These are phyloP conservation scores for Fusarium euwallaceae DNA, from an alignment of 2,329 filamentous ascomycete species.

Conservation along the genomic window DNA sequence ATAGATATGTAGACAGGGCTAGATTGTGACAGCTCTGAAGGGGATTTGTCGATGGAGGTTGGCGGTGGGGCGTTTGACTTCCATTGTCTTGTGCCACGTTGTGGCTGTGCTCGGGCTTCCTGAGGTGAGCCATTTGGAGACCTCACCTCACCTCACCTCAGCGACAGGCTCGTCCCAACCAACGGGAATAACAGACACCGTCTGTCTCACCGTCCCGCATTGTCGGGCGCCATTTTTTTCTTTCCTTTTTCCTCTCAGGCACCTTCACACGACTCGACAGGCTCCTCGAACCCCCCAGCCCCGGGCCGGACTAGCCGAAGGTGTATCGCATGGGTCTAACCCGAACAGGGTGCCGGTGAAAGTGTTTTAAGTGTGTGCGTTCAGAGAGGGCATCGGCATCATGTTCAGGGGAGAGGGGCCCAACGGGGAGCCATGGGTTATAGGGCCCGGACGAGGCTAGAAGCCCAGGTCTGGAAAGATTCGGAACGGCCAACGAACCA, in stretches of 20 bases:
- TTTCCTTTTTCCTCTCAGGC: slow-evolving; percentile 2
- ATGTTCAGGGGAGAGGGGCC: slow-evolving; percentile 18
- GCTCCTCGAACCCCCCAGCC: background rate
- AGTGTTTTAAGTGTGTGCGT: slow-evolving; percentile 20
- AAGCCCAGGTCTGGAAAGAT: slow-evolving; percentile 26
- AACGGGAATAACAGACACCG: slow-evolving; percentile 27
- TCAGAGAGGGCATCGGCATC: slow-evolving; percentile 13
- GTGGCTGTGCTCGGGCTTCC: slow-evolving; percentile 30
- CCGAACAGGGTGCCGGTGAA: slow-evolving; percentile 36
- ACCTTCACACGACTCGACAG: slow-evolving; percentile 8
- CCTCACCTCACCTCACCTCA: background rate
- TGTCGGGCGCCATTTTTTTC: slow-evolving; percentile 8
- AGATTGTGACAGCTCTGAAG: slow-evolving; percentile 24
- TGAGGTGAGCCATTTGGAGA: slow-evolving; percentile 17
- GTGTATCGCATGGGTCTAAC: slow-evolving; percentile 39
- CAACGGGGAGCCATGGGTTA: slow-evolving; percentile 28
- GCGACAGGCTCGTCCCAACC: background rate
- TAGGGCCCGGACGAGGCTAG: slow-evolving; percentile 16
- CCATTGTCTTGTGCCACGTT: slow-evolving; percentile 26
- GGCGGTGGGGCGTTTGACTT: slow-evolving; percentile 33
- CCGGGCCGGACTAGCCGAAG: slow-evolving; percentile 39
- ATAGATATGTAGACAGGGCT: slow-evolving; percentile 25
- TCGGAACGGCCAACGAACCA: slow-evolving; percentile 28
- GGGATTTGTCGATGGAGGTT: slow-evolving; percentile 36
- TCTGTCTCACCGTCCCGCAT: slow-evolving; percentile 16